Base-by-base conservation (phyloP, 257 asterid genomes). In the Misopates orontium region DNA sequence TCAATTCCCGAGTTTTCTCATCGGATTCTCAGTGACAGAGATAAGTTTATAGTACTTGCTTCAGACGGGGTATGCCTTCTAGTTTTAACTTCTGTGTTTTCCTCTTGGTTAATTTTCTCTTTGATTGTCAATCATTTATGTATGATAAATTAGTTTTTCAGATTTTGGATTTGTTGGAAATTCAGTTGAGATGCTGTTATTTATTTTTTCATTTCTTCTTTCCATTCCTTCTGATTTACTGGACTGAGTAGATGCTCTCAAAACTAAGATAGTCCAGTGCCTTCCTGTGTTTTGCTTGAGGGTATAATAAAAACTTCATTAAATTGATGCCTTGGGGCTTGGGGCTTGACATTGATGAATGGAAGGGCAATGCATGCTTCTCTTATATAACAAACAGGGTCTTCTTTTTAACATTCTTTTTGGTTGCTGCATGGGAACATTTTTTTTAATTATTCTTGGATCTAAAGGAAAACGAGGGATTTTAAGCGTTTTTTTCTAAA, bases 1-100 rank as follows among this genome's bases (percentile, higher is more conserved):
- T 93, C 99, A 59, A 78, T 93, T 73, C 99, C 99, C 0, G 99
- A 93, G 56, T 84, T 93, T 77, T 82, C 95, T 75, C 97, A 88
- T 68, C 83, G 87, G 56, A 52, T 71, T 71, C 95, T 93, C 66
- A 79, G 77, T 4, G 95, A 87, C 40, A 73, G 60, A 64, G 99
- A 93, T 77, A 86, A 86, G 68, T 93, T 93, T 71, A 68, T 93
- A 32, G 97, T 93, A 73, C 95, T 93, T 62, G 99, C 99, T 66
- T 90, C 97, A n/a, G 99, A 93, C 69, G 99, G 99, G 87, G 99
- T 93, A 88, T n/a, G 90, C 51, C 57, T 66, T 51, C 21, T 22
- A 1, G 39, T 60, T 67, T 24, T 53, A 52, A 62, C 56, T 60
- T 71, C 69, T 18, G 24, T 20, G 24, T 62, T 49, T 31, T 63